Conservation (phyloP, 305 asterid species). For the Rubia balearica region DNA sequence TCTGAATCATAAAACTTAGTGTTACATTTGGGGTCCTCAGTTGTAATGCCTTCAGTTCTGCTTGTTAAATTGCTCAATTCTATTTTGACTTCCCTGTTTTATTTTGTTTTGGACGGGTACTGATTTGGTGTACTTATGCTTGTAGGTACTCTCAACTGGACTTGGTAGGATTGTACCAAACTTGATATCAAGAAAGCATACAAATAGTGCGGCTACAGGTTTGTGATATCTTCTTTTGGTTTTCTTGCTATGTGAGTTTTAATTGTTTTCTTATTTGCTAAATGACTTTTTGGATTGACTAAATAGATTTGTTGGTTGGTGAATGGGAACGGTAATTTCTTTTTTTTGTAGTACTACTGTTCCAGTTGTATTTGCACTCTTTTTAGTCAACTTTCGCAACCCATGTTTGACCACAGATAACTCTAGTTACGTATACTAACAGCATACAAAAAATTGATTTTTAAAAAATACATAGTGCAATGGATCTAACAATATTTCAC, state of each 20-base stretch:
- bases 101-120: constrained; percentile 7
- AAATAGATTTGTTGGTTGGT: background rate
- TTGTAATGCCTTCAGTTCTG: constrained; percentile 1
- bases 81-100: background rate
- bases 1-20: constrained; percentile 11
- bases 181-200: constrained; percentile 91
- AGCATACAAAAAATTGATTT: too few relatives aligned
- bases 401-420: too few relatives aligned
- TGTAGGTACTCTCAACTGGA: constrained; percentile 81
- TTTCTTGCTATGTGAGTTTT: background rate
- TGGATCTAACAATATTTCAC: too few relatives aligned
- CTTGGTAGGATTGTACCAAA: constrained; percentile 97
- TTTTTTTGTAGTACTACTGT: background rate
- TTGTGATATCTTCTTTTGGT: constrained; percentile 14
- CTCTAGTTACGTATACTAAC: too few relatives aligned
- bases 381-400: too few relatives aligned
- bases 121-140: constrained; percentile 15
- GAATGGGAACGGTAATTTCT: background rate
- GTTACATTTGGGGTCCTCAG: constrained; percentile 7
- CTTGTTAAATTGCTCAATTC: background rate
- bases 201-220: constrained; percentile 96
- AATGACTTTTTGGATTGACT: background rate
- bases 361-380: too few relatives aligned
- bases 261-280: background rate
- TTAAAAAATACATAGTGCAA: too few relatives aligned